These are phyloP conservation scores for Penicillium robsamsonii DNA, from an alignment of 495 filamentous ascomycete species.

Conservation along the genomic window DNA sequence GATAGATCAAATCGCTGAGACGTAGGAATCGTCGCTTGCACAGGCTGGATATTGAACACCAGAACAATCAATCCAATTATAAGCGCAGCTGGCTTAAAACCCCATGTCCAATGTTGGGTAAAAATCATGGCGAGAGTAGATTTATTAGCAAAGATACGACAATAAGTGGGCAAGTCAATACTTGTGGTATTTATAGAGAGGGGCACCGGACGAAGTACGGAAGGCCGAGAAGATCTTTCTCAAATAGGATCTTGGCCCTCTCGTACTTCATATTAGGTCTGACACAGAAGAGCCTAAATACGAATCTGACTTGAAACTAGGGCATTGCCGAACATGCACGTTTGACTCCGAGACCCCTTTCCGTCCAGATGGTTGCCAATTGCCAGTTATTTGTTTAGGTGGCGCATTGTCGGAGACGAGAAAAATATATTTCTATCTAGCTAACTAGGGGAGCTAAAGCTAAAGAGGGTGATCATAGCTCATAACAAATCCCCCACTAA, in stretches of 20 bases:
- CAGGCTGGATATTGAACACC: conserved; percentile 1
- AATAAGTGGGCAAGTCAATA: not conserved
- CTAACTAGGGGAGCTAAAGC: no score
- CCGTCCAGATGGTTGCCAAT: no score
- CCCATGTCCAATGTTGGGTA: not conserved
- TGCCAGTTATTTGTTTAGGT: no score
- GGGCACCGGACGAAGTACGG: not conserved
- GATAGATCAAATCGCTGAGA: conserved; percentile 21
- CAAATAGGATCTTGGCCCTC: not conserved
- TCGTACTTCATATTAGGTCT: conserved; percentile 14
- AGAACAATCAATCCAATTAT: conserved; percentile 2
- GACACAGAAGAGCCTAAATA: conserved; percentile 3
- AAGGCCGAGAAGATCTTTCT: conserved; percentile 5
- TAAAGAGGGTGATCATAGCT: no score
- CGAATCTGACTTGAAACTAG: not conserved
- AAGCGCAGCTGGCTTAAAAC: not conserved
- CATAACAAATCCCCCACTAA: no score
- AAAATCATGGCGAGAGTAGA: not conserved
- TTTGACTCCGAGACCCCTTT: no score
- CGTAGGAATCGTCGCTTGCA: conserved; percentile 2
- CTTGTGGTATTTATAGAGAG: conserved; percentile 5
- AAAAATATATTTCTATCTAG: no score
- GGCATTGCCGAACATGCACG: not conserved
- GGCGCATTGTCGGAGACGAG: no score
- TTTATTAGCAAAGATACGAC: no score